Evolutionary conservation across 345 rosid genomes (phyloP), one percentile per base, ranked within the genome.

Genomic region (Turnera subulata): DNA sequence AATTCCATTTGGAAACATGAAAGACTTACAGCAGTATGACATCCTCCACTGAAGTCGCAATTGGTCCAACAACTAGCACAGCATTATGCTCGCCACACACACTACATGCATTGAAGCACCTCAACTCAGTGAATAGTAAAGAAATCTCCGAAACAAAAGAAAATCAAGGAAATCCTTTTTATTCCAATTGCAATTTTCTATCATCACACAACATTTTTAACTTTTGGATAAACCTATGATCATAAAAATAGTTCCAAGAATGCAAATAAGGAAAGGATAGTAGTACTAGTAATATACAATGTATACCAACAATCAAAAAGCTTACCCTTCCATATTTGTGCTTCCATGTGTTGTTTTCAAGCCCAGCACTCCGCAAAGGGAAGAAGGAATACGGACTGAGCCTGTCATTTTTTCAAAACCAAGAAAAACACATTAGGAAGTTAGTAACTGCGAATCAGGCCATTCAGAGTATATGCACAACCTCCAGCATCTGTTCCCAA

Each of bases 401-500:
- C 97, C 97, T 89, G 86, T 74, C 52, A 35, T 29, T 72, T 55
- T 50, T 51, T 46, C 47, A 25, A 68, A 37, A 29, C 45, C 35
- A 44, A 49, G 56, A 57, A 68, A 61, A 21, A 39, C 49, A 12
- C 46, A 56, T 59, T 29, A 65, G 57, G 29, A 51, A 61, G 13
- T 50, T 33, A 6, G 38, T 22, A 46, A 56, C 23, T 55, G 37
- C 16, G 6, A 52, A 45, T 53, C 37, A 46, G 62, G 44, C 23
- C 24, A 53, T 11, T 44, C 51, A 60, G 35, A 21, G 73, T 49
- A 58, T 20, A 50, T 46, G 32, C 56, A 60, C 80, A 76, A 89
- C 95, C 97, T 89, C 97, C 97, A 51, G 92, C 97, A 68, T 89
- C 97, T 61, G 97, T 84, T 72, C 97, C 97, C 50, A 89, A 80